Evolutionary conservation across 768 basidiomycete species (phyloP).

Genomic region (Agrocybe praecox): DNA sequence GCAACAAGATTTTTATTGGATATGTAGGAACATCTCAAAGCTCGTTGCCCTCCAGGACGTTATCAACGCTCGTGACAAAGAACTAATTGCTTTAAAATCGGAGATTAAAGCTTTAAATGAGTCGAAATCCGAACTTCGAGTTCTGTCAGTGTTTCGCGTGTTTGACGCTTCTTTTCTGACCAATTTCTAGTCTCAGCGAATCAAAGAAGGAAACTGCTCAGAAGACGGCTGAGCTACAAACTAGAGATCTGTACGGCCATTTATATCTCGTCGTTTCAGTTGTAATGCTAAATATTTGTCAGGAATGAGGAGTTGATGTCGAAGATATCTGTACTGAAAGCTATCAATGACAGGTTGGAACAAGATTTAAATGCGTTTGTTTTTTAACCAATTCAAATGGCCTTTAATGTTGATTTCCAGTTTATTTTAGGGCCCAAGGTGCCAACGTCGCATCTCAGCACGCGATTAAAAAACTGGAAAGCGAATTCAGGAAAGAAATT

Average conservation of each 20-base stretch:
- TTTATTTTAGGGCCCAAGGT: slow-evolving; percentile 4
- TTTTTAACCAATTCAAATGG: too few relatives aligned
- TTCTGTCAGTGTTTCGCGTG: slow-evolving; percentile 18
- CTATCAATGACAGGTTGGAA: slow-evolving; percentile 2
- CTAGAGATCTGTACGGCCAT: slow-evolving; percentile 4
- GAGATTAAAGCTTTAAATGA: slow-evolving; percentile 24
- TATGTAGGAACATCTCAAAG: slow-evolving; percentile 20
- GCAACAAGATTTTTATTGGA: neutral
- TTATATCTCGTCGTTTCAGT: neutral
- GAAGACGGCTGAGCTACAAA: slow-evolving; percentile 8
- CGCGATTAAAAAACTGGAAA: neutral
- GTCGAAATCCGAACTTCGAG: slow-evolving; percentile 28
- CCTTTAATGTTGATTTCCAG: too few relatives aligned
- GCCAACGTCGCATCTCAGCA: neutral
- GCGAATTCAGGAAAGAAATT: neutral
- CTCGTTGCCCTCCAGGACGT: slow-evolving; percentile 23
- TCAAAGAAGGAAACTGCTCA: slow-evolving; percentile 16
- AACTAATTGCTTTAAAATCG: slow-evolving; percentile 19
- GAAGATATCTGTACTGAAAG: slow-evolving; percentile 8
- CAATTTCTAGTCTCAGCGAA: slow-evolving; percentile 18
- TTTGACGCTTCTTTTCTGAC: neutral
- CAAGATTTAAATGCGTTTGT: slow-evolving; percentile 9
- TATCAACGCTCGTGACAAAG: slow-evolving; percentile 27
- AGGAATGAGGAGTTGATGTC: slow-evolving; percentile 12
- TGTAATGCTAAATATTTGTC: neutral